Base-by-base conservation (phyloP, 495 filamentous ascomycete species). In the Talaromyces adpressus region DNA sequence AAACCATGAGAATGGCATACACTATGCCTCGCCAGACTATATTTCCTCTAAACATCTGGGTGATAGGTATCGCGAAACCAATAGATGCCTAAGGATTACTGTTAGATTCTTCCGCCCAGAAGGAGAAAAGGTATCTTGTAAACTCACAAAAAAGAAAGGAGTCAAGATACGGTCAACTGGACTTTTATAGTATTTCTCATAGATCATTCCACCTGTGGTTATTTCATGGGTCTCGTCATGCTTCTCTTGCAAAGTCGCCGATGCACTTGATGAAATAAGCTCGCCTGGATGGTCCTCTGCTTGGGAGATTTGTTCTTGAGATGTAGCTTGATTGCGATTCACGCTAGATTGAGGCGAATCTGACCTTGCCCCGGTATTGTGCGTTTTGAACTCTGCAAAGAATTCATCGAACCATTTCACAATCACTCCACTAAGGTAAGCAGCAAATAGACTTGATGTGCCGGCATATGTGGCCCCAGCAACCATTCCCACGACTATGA, bases 61-160 rank as follows among this genome's bases (percentile, higher is more conserved):
- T 81, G 39, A 93, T 87, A 0, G 91, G 89, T 20, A 95, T 88
- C 0, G 89, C 85, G 67, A 93, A 92, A 1, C 91, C 89, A 45
- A 93, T 89, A 0, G 87, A 91, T 20, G 89, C 86, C 82, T 84
- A 6, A 36, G 3, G 14, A 5, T 3, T 36, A 36, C 32, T 47
- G 41, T 65, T 34, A 45, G 52, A 5, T 29, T 56, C 52, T 36
- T 18, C 11, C 8, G 11, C 53, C 5, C 27, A 4, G 2, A 27
- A 27, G 27, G 1, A 27, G 27, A 27, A 27, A 27, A 4, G 5
- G 3, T 27, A 27, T 27, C 2, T 27, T 27, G 27, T 27, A 27
- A 27, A 71, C 81, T 73, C 68, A 84, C 87, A 66, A 94, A 95
- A 75, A 94, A 93, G 57, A 91, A 81, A 0, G 91, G 89, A 25